These are phyloP conservation scores for Gelatoporia subvermispora DNA, from an alignment of 768 basidiomycete genomes.

Conservation along the genomic window DNA sequence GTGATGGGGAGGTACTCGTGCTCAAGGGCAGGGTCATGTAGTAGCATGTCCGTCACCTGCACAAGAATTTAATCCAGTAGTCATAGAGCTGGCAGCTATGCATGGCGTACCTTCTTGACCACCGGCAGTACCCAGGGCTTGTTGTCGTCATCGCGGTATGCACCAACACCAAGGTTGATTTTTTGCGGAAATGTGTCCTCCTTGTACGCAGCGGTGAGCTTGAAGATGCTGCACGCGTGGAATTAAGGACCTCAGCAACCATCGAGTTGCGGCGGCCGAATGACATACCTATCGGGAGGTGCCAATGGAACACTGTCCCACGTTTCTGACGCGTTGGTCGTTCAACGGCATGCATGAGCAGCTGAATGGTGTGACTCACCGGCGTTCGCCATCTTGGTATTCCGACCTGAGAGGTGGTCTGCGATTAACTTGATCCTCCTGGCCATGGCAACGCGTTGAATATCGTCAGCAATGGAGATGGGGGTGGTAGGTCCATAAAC, in stretches of 20 bases:
- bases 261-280: background rate
- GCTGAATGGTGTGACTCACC: constrained; percentile 35
- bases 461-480: too few species aligned
- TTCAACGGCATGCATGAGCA: constrained; percentile 6
- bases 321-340: constrained; percentile 41
- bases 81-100: background rate
- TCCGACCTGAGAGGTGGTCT: constrained; percentile 42
- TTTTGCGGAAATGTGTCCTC: constrained; percentile 70
- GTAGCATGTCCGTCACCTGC: constrained; percentile 69
- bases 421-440: constrained; percentile 55
- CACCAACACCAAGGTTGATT: constrained; percentile 90
- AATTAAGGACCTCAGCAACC: background rate
- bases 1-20: constrained; percentile 93
- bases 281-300: constrained; percentile 74
- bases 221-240: constrained; percentile 64
- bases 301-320: constrained; percentile 79
- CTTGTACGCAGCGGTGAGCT: constrained; percentile 87
- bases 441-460: constrained; percentile 12
- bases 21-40: constrained; percentile 70
- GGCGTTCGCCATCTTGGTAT: constrained; percentile 37
- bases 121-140: constrained; percentile 93
- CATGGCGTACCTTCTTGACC: constrained; percentile 66
- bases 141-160: constrained; percentile 82
- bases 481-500: too few species aligned
- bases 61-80: constrained; percentile 2